Base-by-base conservation (phyloP, 176 grass and related monocot species). In the Typha latifolia region DNA sequence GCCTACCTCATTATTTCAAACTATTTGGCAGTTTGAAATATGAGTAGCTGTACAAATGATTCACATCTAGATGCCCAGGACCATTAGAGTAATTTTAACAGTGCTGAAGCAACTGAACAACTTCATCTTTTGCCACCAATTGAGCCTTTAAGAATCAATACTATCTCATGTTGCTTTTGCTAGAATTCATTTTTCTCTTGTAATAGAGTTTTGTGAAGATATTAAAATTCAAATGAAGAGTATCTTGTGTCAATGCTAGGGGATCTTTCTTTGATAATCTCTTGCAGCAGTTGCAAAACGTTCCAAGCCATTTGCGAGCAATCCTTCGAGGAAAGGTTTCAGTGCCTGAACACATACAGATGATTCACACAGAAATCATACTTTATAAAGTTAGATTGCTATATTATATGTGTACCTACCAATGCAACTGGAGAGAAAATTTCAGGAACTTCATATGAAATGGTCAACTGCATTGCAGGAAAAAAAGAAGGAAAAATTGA, bases 361-460 rank as follows among this genome's bases (percentile, higher is more conserved):
- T 64, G 29, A 43, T 13, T 4, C 31, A 34, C 12, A 49, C 47
- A 22, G 9, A 67, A 14, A 59, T 11, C 15, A 59, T 21, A 59
- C 53, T 59, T 59, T 59, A 9, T 14, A 59, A 21, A 59, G 53
- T 18, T 16, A 43, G 34, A 43, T 20, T 57, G 15, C 5, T 18
- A 21, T 18, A 20, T 16, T 10, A 14, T n/a, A n/a, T 19, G 4
- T 19, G 14, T 47, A 73, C 81, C 73, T 87, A 93, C 94, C 21
- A 89, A 85, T 82, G 81, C 94, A 75, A 93, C 79, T 3, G 94
- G 89, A 32, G 68, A 59, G 67, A 99, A 73, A 79, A 99, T 86
- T 78, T 90, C 81, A 49, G 94, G 94, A 59, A 90, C 69, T 80
- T 99, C 94, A 49, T 99, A 99, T 12, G 86, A 83, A 73, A 99